Base-by-base conservation (phyloP, 1,284 basidiomycete genomes). In the Rhodotorula sp. region DNA sequence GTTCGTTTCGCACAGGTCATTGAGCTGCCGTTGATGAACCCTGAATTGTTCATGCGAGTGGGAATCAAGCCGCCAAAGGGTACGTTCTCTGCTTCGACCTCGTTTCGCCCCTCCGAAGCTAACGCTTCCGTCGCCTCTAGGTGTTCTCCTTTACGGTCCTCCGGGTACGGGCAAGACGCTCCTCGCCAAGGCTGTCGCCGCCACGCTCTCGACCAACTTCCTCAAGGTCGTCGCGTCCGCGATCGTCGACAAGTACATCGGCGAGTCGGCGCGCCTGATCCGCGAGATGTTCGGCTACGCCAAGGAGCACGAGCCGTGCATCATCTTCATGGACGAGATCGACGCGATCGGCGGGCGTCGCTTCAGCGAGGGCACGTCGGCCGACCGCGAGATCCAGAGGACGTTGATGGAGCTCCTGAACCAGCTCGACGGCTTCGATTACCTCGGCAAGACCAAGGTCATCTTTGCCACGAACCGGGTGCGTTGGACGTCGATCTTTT, bases 301-400 rank as follows among this genome's bases (percentile, higher is more conserved):
- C 14, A 87, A 86, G 77, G 96, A 98, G 80, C 94, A 99, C 80
- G 96, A 98, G 82, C 97, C 97, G 57, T 97, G 96, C 81, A 96
- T 99, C 79, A 99, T 99, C 80, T 99, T 99, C 84, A 98, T 99
- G 90, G 97, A 99, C 82, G 97, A 99, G 84, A 97, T 99, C 42
- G 95, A 97, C 81, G 94, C 94, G 46, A 97, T 97, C 76, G 95
- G 94, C 77, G 94, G 95, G 19, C 86, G 97, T 77, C 86, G 96
- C 68, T 99, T 99, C 85, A 92, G 90, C n/a, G 97, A 99, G 83
- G 97, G 97, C 50, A 99, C 96, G 7, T 93, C 90, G 81, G 97
- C 96, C 19, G 97, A 99, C 84, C 90, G 97, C 79, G 97, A 99
- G 84, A 99, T 99, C 76, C 97, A 99, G 82, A 87, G 97, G 77